Percentiles rank a stretch among this genome's conserved stretches.
Conservation (phyloP, 495 filamentous ascomycete species). For the Hypoxylon cercidicola region DNA sequence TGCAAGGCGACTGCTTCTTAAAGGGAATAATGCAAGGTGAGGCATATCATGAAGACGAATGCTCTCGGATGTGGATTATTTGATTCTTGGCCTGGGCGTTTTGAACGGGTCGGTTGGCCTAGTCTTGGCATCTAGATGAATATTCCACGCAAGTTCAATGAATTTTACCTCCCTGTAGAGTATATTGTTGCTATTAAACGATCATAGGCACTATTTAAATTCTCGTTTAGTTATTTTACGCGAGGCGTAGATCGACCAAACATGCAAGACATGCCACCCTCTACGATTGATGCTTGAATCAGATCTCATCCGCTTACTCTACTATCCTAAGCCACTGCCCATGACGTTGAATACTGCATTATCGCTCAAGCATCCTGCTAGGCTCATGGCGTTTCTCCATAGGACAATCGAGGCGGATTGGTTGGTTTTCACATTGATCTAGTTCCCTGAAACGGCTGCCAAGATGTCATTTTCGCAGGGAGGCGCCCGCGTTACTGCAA, state of each 20-base stretch:
- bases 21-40: conserved; percentile 38
- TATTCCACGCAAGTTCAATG: too few relatives aligned
- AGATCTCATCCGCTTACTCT: conserved; percentile 22
- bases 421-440: conserved; percentile 24
- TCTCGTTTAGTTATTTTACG: neutral
- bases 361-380: conserved; percentile 12
- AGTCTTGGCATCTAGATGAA: neutral
- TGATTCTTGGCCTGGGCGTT: conserved; percentile 2
- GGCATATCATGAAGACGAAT: conserved; percentile 33
- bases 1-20: conserved; percentile 40
- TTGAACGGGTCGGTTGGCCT: neutral
- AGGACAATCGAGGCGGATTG: conserved; percentile 23
- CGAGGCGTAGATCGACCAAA: conserved; percentile 8
- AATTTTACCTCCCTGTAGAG: too few relatives aligned
- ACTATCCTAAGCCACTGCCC: neutral
- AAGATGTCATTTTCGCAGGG: conserved; percentile 22
- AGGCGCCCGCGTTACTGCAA: conserved; percentile 24
- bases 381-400: conserved; percentile 30
- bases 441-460: conserved; percentile 31
- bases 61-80: conserved; percentile 29
- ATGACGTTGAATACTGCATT: conserved; percentile 19
- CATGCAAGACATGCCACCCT: conserved; percentile 5
- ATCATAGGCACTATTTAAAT: neutral
- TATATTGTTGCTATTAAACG: too few relatives aligned
- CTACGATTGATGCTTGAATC: conserved; percentile 15